Base-by-base conservation (phyloP, 345 rosid species). In the Citrus glauca region DNA sequence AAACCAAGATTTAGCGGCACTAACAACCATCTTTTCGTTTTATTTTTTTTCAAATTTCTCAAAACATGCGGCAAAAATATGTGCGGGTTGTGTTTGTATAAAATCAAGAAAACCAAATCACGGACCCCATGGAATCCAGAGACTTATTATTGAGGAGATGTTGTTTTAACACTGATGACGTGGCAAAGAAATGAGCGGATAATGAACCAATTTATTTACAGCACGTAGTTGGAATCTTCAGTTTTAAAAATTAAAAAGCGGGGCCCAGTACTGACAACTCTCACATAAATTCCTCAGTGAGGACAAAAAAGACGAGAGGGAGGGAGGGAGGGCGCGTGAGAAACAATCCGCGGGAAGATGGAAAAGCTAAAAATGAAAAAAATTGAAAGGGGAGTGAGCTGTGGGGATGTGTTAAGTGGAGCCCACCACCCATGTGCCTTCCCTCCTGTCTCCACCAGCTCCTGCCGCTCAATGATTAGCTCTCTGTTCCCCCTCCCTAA, bases 371-470 rank as follows among this genome's bases (percentile, higher is more conserved):
- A 45, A 13, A 45, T 45, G 50, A 45, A 45, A 32, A n/a, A 45
- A 45, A 45, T 45, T 45, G 16, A 45, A 45, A 13, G 14, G 50
- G 3, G 69, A 60, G 84, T 91, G 93, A 89, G 95, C 91, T 91
- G 91, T 87, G 85, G 79, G 77, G 74, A 76, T n/a, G 60, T 63
- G 73, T 62, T 50, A 38, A 30, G 20, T 30, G 88, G 97, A 87
- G 24, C 94, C 99, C 97, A 91, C 92, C 89, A 82, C 97, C 95
- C 97, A 96, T 96, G 97, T 96, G 98, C 92, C 87, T 88, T 90
- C 89, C 92, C 78, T 85, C 97, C 92, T 89, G 98, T 96, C 97
- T 94, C 97, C 98, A 94, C 99, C 98, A 88, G 97, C 97, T 89
- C 88, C 93, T 92, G 90, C 98, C 92, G 81, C 97, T 92, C 97